Evolutionary conservation across 345 rosid genomes (phyloP).

Genomic region (Murraya paniculata): DNA sequence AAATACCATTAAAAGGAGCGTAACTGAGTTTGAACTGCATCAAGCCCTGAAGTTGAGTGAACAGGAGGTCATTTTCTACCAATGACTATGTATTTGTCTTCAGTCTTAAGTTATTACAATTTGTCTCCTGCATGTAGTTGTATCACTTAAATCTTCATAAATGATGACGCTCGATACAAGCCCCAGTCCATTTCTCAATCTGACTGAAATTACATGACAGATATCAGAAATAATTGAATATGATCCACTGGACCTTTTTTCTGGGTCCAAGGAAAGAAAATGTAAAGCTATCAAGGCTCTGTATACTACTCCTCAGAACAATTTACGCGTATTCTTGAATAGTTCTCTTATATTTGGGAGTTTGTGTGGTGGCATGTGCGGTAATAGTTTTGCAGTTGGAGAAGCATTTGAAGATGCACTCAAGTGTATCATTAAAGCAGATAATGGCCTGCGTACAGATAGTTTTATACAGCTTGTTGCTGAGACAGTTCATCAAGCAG

Average conservation of each 20-base stretch:
- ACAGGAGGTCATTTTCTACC: conserved; percentile 47
- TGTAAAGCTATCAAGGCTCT: conserved; percentile 65
- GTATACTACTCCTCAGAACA: conserved; percentile 70
- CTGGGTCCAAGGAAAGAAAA: conserved; percentile 75
- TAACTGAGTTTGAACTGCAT: conserved; percentile 75
- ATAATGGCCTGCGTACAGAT: conserved; percentile 46
- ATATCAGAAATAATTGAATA: conserved; percentile 67
- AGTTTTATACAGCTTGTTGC: conserved; percentile 66
- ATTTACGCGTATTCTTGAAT: conserved; percentile 78
- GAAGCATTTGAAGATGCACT: conserved; percentile 60
- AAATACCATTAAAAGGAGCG: conserved; percentile 54
- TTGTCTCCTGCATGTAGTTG: neutral
- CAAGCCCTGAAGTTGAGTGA: conserved; percentile 68
- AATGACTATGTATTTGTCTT: neutral
- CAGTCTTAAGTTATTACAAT: neutral
- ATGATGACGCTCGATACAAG: neutral
- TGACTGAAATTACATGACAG: conserved; percentile 32
- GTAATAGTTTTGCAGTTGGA: conserved; percentile 37
- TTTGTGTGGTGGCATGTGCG: conserved; percentile 52
- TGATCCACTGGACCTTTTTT: conserved; percentile 86
- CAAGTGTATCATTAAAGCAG: conserved; percentile 48
- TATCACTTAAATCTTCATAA: neutral
- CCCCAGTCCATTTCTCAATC: conserved; percentile 13
- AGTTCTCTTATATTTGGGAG: conserved; percentile 82
- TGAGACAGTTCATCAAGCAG: conserved; percentile 50